Percentiles rank a stretch among this genome's conserved stretches.
Evolutionary conservation across 2,329 filamentous ascomycete species (phyloP).

Genomic region (Cercospora sp.): DNA sequence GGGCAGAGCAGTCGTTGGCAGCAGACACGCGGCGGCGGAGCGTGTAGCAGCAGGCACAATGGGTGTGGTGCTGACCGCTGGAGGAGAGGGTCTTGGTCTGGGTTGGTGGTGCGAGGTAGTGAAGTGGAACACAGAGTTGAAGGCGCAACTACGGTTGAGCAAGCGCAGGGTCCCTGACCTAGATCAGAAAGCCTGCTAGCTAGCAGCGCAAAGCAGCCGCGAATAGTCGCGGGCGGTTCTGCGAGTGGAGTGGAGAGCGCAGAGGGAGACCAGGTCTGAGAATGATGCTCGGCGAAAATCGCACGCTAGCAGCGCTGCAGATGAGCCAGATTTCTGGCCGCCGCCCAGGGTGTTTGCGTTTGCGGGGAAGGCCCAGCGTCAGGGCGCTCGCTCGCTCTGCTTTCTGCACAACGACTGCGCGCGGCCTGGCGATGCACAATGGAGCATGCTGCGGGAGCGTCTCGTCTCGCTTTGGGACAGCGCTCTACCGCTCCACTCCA

Average conservation of each 20-base stretch:
- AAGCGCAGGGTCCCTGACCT: not conserved
- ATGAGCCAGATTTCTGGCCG: not conserved
- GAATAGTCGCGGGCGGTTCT: not conserved
- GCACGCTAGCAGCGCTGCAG: not conserved
- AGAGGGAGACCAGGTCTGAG: not conserved
- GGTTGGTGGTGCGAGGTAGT: not conserved
- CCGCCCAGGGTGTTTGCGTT: not conserved
- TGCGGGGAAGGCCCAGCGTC: not conserved
- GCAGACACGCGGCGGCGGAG: not conserved
- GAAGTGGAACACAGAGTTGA: not conserved
- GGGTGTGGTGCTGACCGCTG: not conserved
- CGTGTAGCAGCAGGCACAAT: not conserved
- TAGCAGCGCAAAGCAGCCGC: not conserved
- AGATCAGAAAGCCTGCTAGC: not conserved
- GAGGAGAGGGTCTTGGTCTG: not conserved
- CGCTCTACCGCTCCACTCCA: not conserved
- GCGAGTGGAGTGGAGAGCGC: not conserved
- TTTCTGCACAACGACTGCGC: not conserved
- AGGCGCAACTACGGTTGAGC: not conserved
- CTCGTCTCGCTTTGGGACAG: not conserved
- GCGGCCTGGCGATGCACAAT: not conserved
- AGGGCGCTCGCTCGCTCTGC: not conserved
- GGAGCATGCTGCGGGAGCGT: not conserved
- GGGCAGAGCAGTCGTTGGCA: not conserved
- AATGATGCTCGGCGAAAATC: not conserved